phyloP scores from a whole-genome alignment of 2,329 filamentous ascomycete species.

The Fusarium clavum region DNA sequence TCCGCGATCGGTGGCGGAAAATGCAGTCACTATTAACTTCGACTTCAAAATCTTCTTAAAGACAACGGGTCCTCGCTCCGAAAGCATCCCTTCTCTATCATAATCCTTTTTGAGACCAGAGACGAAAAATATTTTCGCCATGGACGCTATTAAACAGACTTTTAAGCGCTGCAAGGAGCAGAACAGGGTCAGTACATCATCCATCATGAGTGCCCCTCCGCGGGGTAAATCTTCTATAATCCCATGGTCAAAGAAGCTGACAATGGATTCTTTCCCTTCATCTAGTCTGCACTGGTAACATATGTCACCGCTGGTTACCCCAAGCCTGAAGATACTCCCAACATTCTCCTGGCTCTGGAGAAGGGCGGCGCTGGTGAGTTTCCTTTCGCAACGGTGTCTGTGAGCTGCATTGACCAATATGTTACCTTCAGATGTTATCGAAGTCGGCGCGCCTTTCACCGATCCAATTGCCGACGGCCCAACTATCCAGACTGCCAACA shows the following conservation, averaged over 20 bases:
- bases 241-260: constrained; percentile 33
- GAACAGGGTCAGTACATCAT: constrained; percentile 61
- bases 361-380: constrained; percentile 86
- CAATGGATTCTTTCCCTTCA: constrained; percentile 10
- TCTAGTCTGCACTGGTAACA: constrained; percentile 85
- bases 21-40: constrained; percentile 26
- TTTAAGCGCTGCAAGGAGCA: constrained; percentile 70
- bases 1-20: constrained; percentile 48
- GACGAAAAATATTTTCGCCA: constrained; percentile 48
- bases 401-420: constrained; percentile 22
- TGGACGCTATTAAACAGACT: constrained; percentile 70
- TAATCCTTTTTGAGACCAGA: constrained; percentile 9
- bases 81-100: not conserved
- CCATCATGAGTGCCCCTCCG: constrained; percentile 45
- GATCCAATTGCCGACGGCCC: constrained; percentile 98
- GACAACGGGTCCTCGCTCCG: constrained; percentile 13
- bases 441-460: constrained; percentile 95
- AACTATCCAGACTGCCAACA: constrained; percentile 96
- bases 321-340: constrained; percentile 81
- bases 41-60: constrained; percentile 27
- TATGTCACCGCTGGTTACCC: constrained; percentile 98
- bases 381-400: constrained; percentile 2
- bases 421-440: constrained; percentile 77
- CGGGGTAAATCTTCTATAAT: constrained; percentile 38
- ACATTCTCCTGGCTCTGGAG: constrained; percentile 89